phyloP scores from a whole-genome alignment of 768 basidiomycete genomes.

The Nevesoporus exiguus region DNA sequence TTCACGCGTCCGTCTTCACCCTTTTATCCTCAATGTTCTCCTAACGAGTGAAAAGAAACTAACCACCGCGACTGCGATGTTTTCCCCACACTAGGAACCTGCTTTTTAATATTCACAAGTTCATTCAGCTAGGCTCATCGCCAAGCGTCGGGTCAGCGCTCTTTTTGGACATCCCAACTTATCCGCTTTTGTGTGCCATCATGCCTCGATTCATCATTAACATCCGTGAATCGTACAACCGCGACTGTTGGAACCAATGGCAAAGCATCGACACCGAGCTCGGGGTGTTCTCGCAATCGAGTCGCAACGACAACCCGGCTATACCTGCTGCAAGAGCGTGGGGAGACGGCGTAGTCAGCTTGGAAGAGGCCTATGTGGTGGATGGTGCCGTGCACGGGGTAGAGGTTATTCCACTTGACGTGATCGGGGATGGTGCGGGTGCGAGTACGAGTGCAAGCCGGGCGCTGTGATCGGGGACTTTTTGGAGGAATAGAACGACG shows the following conservation, averaged over 20 bases:
- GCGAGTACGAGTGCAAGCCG: background rate
- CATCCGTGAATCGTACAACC: too few species aligned
- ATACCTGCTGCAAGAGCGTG: background rate
- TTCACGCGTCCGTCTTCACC: too few species aligned
- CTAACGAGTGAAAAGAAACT: background rate
- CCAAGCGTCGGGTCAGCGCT: background rate
- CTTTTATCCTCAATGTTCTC: too few species aligned
- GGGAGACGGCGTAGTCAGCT: background rate
- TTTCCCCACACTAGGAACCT: background rate
- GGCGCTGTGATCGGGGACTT: too few species aligned
- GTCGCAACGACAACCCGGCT: background rate
- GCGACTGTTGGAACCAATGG: background rate
- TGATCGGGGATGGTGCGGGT: background rate
- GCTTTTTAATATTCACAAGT: background rate
- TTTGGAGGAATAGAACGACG: too few species aligned
- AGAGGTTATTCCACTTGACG: background rate
- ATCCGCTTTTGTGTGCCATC: background rate
- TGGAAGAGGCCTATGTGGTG: too few species aligned
- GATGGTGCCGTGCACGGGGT: too few species aligned
- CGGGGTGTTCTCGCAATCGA: background rate
- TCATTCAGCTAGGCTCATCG: background rate
- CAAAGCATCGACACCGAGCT: too few species aligned
- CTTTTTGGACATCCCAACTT: too few species aligned
- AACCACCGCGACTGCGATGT: background rate
- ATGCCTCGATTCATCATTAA: too few species aligned